Percentiles rank a stretch among this genome's conserved stretches.
phyloP scores from a whole-genome alignment of 2,329 filamentous ascomycete species.

The Penicillium corylophilum region DNA sequence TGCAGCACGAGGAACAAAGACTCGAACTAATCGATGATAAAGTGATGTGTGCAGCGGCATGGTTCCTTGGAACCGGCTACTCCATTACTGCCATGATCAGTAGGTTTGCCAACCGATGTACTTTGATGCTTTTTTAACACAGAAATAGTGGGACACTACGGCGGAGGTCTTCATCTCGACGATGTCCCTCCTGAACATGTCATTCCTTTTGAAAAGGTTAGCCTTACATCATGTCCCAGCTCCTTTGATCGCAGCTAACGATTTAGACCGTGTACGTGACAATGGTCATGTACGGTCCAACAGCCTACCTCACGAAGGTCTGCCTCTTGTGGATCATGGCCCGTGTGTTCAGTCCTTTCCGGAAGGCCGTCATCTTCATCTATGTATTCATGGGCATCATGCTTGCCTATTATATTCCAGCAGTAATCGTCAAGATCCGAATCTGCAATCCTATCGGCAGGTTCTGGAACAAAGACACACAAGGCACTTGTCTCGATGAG shows the following conservation, averaged over 20 bases:
- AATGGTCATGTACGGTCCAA: slow-evolving; percentile 49
- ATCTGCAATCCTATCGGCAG: slow-evolving; percentile 44
- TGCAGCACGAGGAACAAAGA: no score
- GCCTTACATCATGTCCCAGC: not conserved
- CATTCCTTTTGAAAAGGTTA: slow-evolving; percentile 39
- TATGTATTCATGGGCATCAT: slow-evolving; percentile 41
- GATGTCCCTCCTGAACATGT: slow-evolving; percentile 33
- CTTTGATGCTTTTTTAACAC: slow-evolving; percentile 4
- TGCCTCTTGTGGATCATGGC: slow-evolving; percentile 48
- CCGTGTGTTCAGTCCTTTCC: slow-evolving; percentile 45
- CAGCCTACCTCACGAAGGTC: slow-evolving; percentile 45
- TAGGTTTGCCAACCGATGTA: slow-evolving; percentile 8
- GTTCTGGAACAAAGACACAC: slow-evolving; percentile 38
- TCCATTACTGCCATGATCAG: slow-evolving; percentile 26
- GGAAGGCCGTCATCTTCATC: slow-evolving; percentile 41
- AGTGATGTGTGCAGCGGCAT: slow-evolving; percentile 22
- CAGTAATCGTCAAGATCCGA: slow-evolving; percentile 44
- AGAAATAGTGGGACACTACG: slow-evolving; percentile 31
- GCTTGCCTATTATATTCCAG: slow-evolving; percentile 43
- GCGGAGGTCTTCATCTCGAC: slow-evolving; percentile 38
- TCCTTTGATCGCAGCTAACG: not conserved
- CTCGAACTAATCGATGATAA: not conserved
- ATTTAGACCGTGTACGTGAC: slow-evolving; percentile 43
- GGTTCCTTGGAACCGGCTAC: slow-evolving; percentile 25
- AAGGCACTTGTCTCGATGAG: slow-evolving; percentile 29